Conservation (phyloP, 1,139 yeast genomes). For the Pichia sp. region DNA sequence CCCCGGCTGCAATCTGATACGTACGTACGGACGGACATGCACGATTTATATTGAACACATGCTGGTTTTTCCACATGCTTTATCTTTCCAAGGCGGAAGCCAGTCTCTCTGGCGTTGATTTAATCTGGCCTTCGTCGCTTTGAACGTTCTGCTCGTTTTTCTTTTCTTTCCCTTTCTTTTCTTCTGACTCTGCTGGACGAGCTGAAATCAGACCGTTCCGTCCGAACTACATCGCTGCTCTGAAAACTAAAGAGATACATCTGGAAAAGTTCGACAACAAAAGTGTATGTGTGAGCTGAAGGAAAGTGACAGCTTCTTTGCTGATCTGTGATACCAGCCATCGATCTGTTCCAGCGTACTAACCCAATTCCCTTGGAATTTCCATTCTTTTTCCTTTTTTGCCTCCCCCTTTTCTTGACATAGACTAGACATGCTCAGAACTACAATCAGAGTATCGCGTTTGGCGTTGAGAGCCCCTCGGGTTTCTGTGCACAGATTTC, state of each 20-base stretch:
- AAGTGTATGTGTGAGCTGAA: no score
- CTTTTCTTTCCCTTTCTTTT: background rate
- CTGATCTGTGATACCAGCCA: no score
- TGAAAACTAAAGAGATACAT: background rate
- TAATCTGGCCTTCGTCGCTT: background rate
- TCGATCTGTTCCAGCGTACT: no score
- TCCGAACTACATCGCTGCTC: background rate
- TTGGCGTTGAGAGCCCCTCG: background rate
- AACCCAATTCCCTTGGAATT: no score
- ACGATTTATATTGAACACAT: background rate
- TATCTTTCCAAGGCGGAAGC: background rate
- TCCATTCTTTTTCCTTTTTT: background rate
- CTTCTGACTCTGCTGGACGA: background rate
- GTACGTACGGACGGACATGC: background rate
- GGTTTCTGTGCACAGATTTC: slow-evolving; percentile 4
- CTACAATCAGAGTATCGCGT: slow-evolving; percentile 7
- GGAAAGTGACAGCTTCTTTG: no score
- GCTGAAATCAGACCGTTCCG: background rate
- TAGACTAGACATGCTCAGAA: slow-evolving; percentile 8
- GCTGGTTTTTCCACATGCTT: background rate
- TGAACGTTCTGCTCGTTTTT: background rate
- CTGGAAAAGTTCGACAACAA: no score
- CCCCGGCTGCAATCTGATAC: background rate
- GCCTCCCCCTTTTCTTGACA: background rate
- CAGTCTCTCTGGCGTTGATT: background rate